Base-by-base conservation (phyloP, 78 protist genomes). In the Dictyostelium firmibasis region DNA sequence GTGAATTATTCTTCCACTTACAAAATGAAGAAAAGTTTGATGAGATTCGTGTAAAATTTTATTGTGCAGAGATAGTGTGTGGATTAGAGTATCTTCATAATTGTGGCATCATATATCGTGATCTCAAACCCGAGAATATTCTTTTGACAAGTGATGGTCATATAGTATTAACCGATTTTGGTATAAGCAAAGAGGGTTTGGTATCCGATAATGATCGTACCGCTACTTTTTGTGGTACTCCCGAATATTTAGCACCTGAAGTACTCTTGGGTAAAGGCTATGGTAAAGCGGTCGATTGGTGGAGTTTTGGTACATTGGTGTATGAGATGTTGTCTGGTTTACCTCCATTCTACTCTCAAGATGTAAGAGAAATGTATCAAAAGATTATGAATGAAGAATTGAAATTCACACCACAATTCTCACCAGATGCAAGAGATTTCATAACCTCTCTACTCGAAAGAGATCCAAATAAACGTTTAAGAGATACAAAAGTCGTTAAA, bases 181-280 rank as follows among this genome's bases (percentile, higher is more conserved):
- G 99, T 16, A 97, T 99, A 7, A 92, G 98, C 18, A 99, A 99
- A 87, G 97, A 91, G 72, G 97, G 95, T 18, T 33, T 91, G 69
- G 44, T 92, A 85, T 75, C 84, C 33, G 95, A 83, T 23, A 93
- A 95, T 29, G 98, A 84, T 69, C 81, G 97, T 78, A 97, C 99
- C 0, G 84, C 97, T n/a, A 98, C 99, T 2, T 97, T 99, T 81
- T 99, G 99, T 92, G 99, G 99, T 9, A 99, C 99, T 14, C 99
- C 99, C 9, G 99, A 99, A 83, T 99, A 99, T 85, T 87, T 99
- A n/a, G 96, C 97, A 14, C 94, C 94, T 20, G 98, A 98, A 78
- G 93, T 97, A 1, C 97, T 97, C 27, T 86, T 84, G 36, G 98
- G 97, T 16, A 86, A 91, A 20, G 95, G 96, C 0, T 88, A 98